Evolutionary conservation across 345 rosid genomes (phyloP).

Genomic region (Citrus glauca): DNA sequence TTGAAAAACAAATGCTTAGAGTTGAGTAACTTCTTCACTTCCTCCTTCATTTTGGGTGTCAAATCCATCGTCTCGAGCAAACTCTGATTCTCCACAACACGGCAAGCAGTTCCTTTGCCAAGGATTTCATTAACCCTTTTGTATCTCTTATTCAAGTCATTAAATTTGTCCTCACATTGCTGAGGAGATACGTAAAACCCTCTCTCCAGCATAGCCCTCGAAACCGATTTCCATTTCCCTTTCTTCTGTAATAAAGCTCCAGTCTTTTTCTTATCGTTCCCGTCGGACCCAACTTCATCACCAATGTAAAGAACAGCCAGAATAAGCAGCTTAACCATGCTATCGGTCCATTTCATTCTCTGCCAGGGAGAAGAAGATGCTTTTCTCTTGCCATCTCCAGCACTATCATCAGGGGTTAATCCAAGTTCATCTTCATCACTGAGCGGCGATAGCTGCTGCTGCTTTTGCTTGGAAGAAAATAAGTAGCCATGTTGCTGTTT

Average conservation of each 20-base stretch:
- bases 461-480: conserved; percentile 41
- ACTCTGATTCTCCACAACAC: conserved; percentile 86
- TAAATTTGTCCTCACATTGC: conserved; percentile 96
- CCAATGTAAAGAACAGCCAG: conserved; percentile 94
- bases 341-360: conserved; percentile 97
- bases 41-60: conserved; percentile 72
- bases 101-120: conserved; percentile 87
- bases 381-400: conserved; percentile 53
- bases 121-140: conserved; percentile 95
- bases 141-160: conserved; percentile 94
- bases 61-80: conserved; percentile 82
- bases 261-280: conserved; percentile 52
- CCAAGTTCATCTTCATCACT: conserved; percentile 82
- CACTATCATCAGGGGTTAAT: conserved; percentile 48
- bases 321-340: conserved; percentile 77
- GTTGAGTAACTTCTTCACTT: conserved; percentile 72
- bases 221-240: conserved; percentile 97
- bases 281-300: conserved; percentile 70
- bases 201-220: conserved; percentile 93
- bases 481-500: conserved; percentile 34
- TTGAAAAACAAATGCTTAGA: conserved; percentile 92
- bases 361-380: conserved; percentile 88
- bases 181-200: conserved; percentile 97
- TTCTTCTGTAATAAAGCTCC: conserved; percentile 81
- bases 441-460: conserved; percentile 40